Base-by-base conservation (phyloP, 805 yeast species). In the Helenozyma rhizophorensis region DNA sequence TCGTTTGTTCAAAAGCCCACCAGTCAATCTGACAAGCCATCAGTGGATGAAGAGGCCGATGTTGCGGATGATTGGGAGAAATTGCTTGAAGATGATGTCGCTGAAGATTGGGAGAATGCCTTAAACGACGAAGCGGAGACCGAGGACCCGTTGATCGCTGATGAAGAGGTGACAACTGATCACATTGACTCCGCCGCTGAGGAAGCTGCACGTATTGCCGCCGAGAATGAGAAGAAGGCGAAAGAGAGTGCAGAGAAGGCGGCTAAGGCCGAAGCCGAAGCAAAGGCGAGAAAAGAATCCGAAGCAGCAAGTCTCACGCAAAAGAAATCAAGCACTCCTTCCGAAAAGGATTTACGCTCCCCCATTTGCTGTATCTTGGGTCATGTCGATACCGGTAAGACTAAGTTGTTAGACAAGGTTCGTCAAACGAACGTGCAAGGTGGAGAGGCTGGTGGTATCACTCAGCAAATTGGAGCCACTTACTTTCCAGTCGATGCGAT, bases 371-470 rank as follows among this genome's bases (percentile, higher is more conserved):
- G 96, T 83, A 93, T 93, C 54, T 75, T 93, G 62, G 99, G 99
- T 59, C 99, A 93, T 72, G 99, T 93, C 65, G 99, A 93, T 74
- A 93, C 98, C 37, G 99, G 99, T 80, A 93, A 93, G 67, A 93
- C 99, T 47, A 93, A 93, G 61, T 76, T 93, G 46, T 74, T 93
- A 60, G 99, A 93, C 60, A 93, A 93, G 65, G 81, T 93, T 50
- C 90, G 99, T 70, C 97, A 90, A 70, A 93, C 97, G 25, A 93
- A 93, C 56, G 99, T 93, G 41, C 99, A 93, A 71, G 99, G 97
- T 61, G 99, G 98, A 57, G 99, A 93, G 70, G 99, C 99, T 35
- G 99, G 99, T 72, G 99, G 99, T 72, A 93, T 93, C 61, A 93
- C 99, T 45, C 99, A 93, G 75, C 99, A 93, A 68, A 93, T 93